Evolutionary conservation across 352 stramenopile species (phyloP).

Genomic region (Sclerospora graminicola): DNA sequence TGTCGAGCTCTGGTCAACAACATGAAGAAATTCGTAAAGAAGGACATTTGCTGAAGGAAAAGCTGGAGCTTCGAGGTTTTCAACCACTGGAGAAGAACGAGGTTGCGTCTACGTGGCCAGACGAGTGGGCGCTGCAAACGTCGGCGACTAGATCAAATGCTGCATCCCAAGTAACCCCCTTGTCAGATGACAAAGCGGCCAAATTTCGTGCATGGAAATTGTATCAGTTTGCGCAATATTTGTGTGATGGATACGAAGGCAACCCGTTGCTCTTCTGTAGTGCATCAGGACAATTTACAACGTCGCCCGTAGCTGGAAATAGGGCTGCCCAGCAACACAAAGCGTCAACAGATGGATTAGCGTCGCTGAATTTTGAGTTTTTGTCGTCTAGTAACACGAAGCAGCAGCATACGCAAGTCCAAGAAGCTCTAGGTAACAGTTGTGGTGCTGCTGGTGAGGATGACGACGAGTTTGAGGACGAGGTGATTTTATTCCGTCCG

Average conservation of each 20-base stretch:
- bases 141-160: conserved; percentile 5
- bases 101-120: conserved; percentile 4
- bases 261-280: conserved; percentile 41
- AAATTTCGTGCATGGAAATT: conserved; percentile 58
- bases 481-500: conserved; percentile 80
- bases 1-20: conserved; percentile 6
- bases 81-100: conserved; percentile 27
- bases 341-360: conserved; percentile 5
- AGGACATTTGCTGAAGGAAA: conserved; percentile 60
- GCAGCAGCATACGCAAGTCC: conserved; percentile 6
- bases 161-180: conserved; percentile 8
- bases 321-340: conserved; percentile 9
- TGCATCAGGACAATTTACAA: conserved; percentile 19
- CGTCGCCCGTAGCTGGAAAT: conserved; percentile 10
- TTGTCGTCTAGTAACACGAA: conserved; percentile 13
- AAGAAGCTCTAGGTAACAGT: conserved; percentile 2
- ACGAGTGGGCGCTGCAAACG: conserved; percentile 21
- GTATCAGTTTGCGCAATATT: conserved; percentile 40
- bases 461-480: conserved; percentile 75
- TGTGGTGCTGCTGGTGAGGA: conserved; percentile 18
- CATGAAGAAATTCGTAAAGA: conserved; percentile 16
- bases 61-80: conserved; percentile 61
- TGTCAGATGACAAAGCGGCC: conserved; percentile 34
- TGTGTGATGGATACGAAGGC: conserved; percentile 49
- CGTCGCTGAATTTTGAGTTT: conserved; percentile 24